Base-by-base conservation (phyloP, 2,329 filamentous ascomycete species). In the Paecilomyces sp. region DNA sequence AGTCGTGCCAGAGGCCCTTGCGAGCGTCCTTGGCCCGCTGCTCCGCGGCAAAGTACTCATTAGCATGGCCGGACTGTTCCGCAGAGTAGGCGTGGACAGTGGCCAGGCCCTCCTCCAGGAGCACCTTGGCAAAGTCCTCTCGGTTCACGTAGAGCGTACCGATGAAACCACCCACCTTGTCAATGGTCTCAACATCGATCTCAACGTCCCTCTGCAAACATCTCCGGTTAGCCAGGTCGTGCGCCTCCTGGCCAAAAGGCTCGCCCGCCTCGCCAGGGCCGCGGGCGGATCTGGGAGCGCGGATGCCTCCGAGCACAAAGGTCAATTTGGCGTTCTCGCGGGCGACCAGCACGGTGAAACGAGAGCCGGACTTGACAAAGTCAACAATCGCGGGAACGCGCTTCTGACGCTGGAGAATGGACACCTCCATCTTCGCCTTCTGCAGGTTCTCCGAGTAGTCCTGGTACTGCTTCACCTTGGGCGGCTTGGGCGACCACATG, bases 151-250 rank as follows among this genome's bases (percentile, higher is more conserved):
- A 97, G 25, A 99, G 82, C 13, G 91, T 90, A 58, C 94, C 94
- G 66, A 99, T 97, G 80, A 99, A 99, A 41, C 94, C 94, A 68
- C 94, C 94, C 28, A 94, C 88, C 81, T 97, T 97, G 82, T 99
- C 94, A 66, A 91, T 90, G 68, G 92, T 92, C 74, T 96, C 88
- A 22, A 99, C 89, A 68, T 99, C 92, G 60, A 99, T 90, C 76
- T 97, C 93, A 55, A 94, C 92, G 75, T 99, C 94, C 58, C 94
- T 88, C 80, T 99, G 94, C 80, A 92, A 89, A 78, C 89, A 92
- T 60, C 92, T 86, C 69, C 86, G 88, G 76, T 91, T 92, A 55
- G 93, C 92, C 66, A 97, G 87, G 56, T 99, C 93, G 63, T 96
- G 85, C 2, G 93, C 93, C 78, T 99, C 94, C 74, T 95, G 90